These are phyloP conservation scores for Zasmidium angulare DNA, from an alignment of 2,329 filamentous ascomycete species.

Conservation along the genomic window DNA sequence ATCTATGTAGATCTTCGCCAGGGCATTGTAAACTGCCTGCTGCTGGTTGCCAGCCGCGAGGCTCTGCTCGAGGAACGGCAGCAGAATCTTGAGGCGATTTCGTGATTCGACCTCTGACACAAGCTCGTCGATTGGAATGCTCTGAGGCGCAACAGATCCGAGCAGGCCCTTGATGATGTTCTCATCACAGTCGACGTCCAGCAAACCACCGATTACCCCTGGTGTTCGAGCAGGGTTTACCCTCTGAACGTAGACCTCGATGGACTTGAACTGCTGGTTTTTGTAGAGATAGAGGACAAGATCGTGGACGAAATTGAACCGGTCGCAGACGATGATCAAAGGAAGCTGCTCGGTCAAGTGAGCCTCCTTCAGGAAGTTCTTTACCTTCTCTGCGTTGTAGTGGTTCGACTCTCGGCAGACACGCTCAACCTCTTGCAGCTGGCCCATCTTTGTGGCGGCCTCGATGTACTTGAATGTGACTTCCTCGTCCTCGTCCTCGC, in stretches of 20 bases:
- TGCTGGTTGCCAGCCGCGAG: constrained; percentile 89
- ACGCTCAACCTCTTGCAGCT: constrained; percentile 93
- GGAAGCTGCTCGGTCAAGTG: constrained; percentile 88
- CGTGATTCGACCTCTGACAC: constrained; percentile 93
- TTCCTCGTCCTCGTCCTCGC: constrained; percentile 87
- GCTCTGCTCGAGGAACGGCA: constrained; percentile 94
- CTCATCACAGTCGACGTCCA: constrained; percentile 98
- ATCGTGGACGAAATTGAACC: constrained; percentile 99
- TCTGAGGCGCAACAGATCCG: constrained; percentile 75
- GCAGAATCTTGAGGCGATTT: constrained; percentile 89
- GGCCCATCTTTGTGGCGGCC: constrained; percentile 87
- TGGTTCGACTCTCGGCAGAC: constrained; percentile 88
- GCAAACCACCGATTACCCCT: constrained; percentile 84
- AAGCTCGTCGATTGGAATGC: constrained; percentile 90
- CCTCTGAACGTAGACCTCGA: constrained; percentile 95
- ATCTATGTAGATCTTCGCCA: constrained; percentile 99
- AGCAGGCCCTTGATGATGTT: constrained; percentile 91
- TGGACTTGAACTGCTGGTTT: constrained; percentile 98
- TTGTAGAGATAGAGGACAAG: constrained; percentile 96
- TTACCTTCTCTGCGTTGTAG: constrained; percentile 92
- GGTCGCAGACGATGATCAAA: constrained; percentile 96
- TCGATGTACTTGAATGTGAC: constrained; percentile 99
- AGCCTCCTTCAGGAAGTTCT: constrained; percentile 99
- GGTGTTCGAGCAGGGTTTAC: constrained; percentile 91
- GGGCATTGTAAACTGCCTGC: constrained; percentile 92